A percentile compares a stretch with the other conserved stretches of the same genome.
phyloP scores from a whole-genome alignment of 2,329 filamentous ascomycete species.

The Ophiostoma tasmaniense region DNA sequence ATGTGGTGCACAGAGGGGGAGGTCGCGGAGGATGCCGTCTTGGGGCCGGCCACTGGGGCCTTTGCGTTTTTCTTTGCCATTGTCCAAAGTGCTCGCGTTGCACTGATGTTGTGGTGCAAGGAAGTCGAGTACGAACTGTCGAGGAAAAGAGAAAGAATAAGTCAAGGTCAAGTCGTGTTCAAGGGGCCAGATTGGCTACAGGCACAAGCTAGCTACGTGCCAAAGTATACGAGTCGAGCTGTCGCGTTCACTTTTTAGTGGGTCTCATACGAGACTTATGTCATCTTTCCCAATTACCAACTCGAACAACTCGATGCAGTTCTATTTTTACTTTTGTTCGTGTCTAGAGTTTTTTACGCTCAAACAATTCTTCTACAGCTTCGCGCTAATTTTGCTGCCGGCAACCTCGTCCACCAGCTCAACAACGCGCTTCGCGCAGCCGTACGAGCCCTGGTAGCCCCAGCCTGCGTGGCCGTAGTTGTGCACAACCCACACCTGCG shows the following conservation, averaged over 20 bases:
- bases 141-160: neutral
- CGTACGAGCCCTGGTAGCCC: constrained; percentile 65
- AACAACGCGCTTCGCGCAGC: constrained; percentile 58
- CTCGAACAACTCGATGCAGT: neutral
- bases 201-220: neutral
- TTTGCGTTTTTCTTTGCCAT: constrained; percentile 5
- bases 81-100: neutral
- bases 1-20: neutral
- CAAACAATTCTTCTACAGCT: neutral
- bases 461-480: constrained; percentile 74
- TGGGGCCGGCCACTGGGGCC: neutral
- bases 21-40: neutral
- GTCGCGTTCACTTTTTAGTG: constrained; percentile 5
- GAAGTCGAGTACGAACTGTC: neutral
- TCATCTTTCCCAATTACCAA: neutral
- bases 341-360: too few relatives aligned
- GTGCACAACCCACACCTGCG: constrained; percentile 59
- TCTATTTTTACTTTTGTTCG: neutral
- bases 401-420: constrained; percentile 57
- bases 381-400: constrained; percentile 17
- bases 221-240: neutral
- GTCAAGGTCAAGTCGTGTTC: neutral
- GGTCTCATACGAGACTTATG: neutral
- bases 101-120: neutral
- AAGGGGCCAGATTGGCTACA: constrained; percentile 1